Evolutionary conservation across 148 eudicot species (phyloP), one percentile per base, ranked within the genome.

Genomic region (Chenopodium formosanum): DNA sequence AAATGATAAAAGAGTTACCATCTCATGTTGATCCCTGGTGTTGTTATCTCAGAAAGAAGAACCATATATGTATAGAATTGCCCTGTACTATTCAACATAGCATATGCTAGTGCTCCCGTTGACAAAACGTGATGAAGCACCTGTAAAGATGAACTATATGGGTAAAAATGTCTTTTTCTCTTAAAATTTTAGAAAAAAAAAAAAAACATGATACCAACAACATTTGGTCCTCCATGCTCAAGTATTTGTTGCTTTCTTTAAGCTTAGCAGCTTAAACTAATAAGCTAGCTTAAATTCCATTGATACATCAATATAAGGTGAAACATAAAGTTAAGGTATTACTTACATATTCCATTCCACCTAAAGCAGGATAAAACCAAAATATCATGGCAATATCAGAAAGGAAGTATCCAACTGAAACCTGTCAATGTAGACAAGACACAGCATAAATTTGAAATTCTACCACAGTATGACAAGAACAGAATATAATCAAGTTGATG

Each of bases 321-420:
- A 19, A 22, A 75, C 46, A 71, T 0, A 4, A 16, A 80, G n/a
- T 29, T 7, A 58, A 68, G 71, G 27, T 32, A 71, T 58, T 83
- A 90, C 99, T 92, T 85, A 96, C 99, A 87, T 88, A 96, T 87
- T 94, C 99, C 84, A 91, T 25, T 74, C 99, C 99, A 46, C 99
- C 99, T 78, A 96, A 88, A 81, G 91, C 88, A 71, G 99, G 99
- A 87, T 74, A 89, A 74, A 87, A 81, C 96, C 97, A 96, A 29
- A 90, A 64, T 76, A 96, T 92, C 97, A 96, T 94, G 65, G 93
- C 91, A 86, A 92, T 74, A 84, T 96, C 99, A 31, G 99, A 82
- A 46, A 96, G 83, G 85, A 96, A 96, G 85, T 96, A 96, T 80
- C 99, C 99, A 79, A 89, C 84, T 65, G 99, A 96, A 37, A 96